A percentile compares a stretch with the other conserved stretches of the same genome.
Evolutionary conservation across 2,329 filamentous ascomycete species (phyloP).

Genomic region (Simplicillium sp.): DNA sequence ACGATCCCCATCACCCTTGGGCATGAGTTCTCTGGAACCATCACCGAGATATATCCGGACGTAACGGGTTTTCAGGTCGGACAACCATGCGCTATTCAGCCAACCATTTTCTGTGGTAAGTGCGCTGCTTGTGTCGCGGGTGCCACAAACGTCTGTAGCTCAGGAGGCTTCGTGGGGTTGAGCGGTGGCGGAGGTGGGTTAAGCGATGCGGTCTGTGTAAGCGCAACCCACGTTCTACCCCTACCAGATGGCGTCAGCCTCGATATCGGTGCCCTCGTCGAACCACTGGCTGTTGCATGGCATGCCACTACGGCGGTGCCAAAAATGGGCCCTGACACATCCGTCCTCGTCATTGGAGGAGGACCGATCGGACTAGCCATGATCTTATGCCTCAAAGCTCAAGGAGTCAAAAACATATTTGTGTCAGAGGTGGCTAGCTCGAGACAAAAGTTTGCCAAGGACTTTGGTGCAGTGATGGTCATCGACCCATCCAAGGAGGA

Average conservation of each 20-base stretch:
- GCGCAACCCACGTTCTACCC: constrained; percentile 31
- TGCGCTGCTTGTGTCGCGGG: constrained; percentile 44
- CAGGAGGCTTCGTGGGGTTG: constrained; percentile 32
- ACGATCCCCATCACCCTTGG: constrained; percentile 48
- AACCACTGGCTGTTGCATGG: constrained; percentile 56
- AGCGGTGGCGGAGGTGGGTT: constrained; percentile 41
- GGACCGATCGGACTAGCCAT: constrained; percentile 55
- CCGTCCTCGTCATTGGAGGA: constrained; percentile 47
- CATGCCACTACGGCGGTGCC: constrained; percentile 35
- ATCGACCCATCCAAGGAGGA: constrained; percentile 9
- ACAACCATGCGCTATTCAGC: constrained; percentile 46
- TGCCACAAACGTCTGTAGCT: constrained; percentile 18
- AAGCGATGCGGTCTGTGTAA: constrained; percentile 40
- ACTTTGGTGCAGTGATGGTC: constrained; percentile 37
- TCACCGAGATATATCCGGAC: constrained; percentile 44
- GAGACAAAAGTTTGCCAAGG: constrained; percentile 38
- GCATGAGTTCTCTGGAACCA: constrained; percentile 52
- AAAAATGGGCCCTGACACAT: constrained; percentile 26
- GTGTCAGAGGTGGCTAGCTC: constrained; percentile 43
- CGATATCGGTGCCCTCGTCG: constrained; percentile 48
- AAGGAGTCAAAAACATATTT: constrained; percentile 43
- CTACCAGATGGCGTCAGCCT: constrained; percentile 41
- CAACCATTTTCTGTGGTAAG: constrained; percentile 42
- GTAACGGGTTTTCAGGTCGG: constrained; percentile 37
- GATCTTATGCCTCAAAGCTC: constrained; percentile 46